Evolutionary conservation across 257 asterid genomes (phyloP).

Genomic region (Solanum tarapatanum): DNA sequence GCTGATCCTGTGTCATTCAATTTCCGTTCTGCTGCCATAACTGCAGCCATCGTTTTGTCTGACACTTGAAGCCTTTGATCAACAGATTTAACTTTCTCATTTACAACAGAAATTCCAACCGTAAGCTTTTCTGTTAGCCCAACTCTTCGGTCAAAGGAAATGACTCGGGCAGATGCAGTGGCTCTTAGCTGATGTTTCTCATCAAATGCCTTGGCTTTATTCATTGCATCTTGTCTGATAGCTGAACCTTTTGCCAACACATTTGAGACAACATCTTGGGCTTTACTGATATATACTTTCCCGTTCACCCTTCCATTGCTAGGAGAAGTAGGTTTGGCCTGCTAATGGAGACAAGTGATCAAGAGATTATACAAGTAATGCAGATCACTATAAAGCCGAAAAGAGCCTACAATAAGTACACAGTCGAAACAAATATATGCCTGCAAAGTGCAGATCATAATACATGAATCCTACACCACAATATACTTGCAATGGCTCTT

Average conservation of each 20-base stretch:
- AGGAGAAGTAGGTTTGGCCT: conserved; percentile 44
- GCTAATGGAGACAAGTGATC: conserved; percentile 16
- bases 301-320: conserved; percentile 34
- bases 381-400: neutral
- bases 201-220: conserved; percentile 92
- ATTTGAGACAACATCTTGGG: conserved; percentile 86
- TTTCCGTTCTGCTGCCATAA: conserved; percentile 90
- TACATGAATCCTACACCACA: neutral
- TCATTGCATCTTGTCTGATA: conserved; percentile 81
- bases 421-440: neutral
- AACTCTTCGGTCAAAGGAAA: conserved; percentile 74
- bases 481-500: neutral
- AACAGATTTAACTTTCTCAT: conserved; percentile 88
- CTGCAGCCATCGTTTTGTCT: conserved; percentile 91
- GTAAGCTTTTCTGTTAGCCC: conserved; percentile 72
- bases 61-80: conserved; percentile 94
- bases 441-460: neutral
- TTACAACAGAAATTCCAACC: conserved; percentile 79
- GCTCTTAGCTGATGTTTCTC: conserved; percentile 81
- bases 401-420: conserved; percentile 1
- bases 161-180: conserved; percentile 86
- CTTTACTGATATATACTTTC: conserved; percentile 59
- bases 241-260: conserved; percentile 92
- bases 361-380: neutral
- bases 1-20: conserved; percentile 91